Evolutionary conservation across 306 rosid species (phyloP), one percentile per base, ranked within the genome.

Genomic region (Neltuma alba): DNA sequence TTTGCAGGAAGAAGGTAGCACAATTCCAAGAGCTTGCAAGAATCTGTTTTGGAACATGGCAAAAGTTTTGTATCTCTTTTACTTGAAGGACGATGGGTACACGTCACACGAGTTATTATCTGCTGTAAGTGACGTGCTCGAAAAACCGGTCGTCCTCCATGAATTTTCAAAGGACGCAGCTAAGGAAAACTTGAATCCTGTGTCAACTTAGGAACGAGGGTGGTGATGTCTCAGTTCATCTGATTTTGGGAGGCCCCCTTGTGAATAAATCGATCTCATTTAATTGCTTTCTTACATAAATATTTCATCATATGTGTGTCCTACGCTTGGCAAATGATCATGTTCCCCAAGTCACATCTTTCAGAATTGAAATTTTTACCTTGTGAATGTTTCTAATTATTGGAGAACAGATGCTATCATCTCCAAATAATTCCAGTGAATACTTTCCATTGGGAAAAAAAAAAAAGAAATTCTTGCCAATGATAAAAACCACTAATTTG

Each of bases 21-120:
- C 70, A 38, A 76, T 94, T 71, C 95, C 99, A 75, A 92, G 93
- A 88, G 92, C 85, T 21, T 91, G 95, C 92, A 94, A 89, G 87
- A 91, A 91, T 66, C 76, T 92, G 83, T 92, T 94, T 72, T 92
- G 99, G 99, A 91, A 89, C 45, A 91, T 89, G 97, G 63, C 70
- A 61, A 86, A 84, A 78, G 87, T 87, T 48, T 58, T 90, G 78
- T 81, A 91, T 79, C 80, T 91, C 11, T 89, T 95, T 82, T 92
- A 95, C 80, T 83, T 86, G 42, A 90, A 90, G 83, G 88, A 86
- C 50, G 99, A 95, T 61, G 99, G 99, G 18, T 95, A 80, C 78
- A 85, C 97, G 63, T 85, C 89, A 34, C 63, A 80, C 42, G 92
- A 86, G 60, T 54, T 94, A 92, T 72, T 86, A 58, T 84, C 89